These are phyloP conservation scores for Thalassiosira hispida DNA, from an alignment of 352 stramenopile species.

Conservation along the genomic window DNA sequence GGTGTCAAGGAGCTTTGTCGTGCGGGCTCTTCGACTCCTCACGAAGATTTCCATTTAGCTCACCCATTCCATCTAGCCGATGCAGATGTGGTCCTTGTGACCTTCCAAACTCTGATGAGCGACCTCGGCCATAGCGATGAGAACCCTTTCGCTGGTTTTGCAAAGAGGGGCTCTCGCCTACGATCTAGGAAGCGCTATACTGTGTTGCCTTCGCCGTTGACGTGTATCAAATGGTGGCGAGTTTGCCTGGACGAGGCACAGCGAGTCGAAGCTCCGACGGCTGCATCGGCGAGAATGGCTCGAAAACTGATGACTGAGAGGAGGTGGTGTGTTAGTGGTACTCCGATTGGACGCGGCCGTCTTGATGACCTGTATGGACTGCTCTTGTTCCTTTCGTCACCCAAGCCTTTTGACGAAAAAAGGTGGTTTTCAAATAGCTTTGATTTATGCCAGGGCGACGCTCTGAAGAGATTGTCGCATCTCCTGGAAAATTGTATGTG, in stretches of 20 bases:
- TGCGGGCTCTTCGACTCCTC: background rate
- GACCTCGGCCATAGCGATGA: slow-evolving; percentile 87
- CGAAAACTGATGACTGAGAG: slow-evolving; percentile 80
- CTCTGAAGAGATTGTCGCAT: slow-evolving; percentile 51
- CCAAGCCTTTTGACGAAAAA: slow-evolving; percentile 59
- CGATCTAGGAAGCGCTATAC: slow-evolving; percentile 87
- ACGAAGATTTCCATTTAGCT: slow-evolving; percentile 41
- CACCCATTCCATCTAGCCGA: slow-evolving; percentile 77
- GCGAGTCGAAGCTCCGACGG: slow-evolving; percentile 87
- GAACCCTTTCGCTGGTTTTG: slow-evolving; percentile 58
- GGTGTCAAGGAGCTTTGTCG: slow-evolving; percentile 59
- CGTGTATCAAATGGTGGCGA: slow-evolving; percentile 89
- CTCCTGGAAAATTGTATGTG: slow-evolving; percentile 65
- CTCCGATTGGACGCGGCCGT: slow-evolving; percentile 85
- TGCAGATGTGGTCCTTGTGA: slow-evolving; percentile 91
- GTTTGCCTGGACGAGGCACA: slow-evolving; percentile 94
- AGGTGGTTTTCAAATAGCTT: slow-evolving; percentile 62
- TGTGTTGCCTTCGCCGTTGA: slow-evolving; percentile 89
- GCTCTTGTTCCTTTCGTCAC: slow-evolving; percentile 64
- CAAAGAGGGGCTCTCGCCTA: slow-evolving; percentile 57
- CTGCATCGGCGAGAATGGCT: slow-evolving; percentile 88
- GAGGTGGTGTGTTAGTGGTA: slow-evolving; percentile 91
- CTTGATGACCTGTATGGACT: slow-evolving; percentile 88
- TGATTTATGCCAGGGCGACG: slow-evolving; percentile 13
- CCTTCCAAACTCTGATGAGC: slow-evolving; percentile 88